A percentile compares a stretch with the other conserved stretches of the same genome.
These are phyloP conservation scores for Mortierella sp. DNA, from an alignment of 371 early-diverging fungal genomes.

Conservation along the genomic window DNA sequence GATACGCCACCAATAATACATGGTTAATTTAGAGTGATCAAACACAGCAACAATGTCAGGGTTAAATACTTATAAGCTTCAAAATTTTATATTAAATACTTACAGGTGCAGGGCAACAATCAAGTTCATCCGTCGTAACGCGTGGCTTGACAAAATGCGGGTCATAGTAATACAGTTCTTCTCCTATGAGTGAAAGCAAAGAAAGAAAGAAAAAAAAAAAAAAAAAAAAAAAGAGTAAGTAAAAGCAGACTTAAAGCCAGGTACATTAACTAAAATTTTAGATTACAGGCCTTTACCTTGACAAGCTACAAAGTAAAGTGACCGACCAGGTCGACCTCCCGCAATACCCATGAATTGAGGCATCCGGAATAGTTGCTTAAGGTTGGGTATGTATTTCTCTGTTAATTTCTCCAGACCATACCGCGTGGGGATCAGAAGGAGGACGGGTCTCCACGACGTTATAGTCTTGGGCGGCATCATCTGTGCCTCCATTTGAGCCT, in stretches of 20 bases:
- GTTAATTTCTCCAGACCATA: conserved; percentile 90
- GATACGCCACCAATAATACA: conserved; percentile 33
- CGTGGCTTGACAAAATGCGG: conserved; percentile 93
- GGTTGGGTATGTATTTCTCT: conserved; percentile 70
- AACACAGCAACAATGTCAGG: background rate
- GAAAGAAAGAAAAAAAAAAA: conserved; percentile 27
- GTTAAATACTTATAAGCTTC: background rate
- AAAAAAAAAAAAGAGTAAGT: conserved; percentile 26
- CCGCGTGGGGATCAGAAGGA: conserved; percentile 90
- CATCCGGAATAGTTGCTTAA: conserved; percentile 76
- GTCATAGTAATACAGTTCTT: conserved; percentile 90
- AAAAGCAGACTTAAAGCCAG: background rate
- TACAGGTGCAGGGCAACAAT: conserved; percentile 62
- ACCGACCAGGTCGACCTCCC: conserved; percentile 65
- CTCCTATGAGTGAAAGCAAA: conserved; percentile 54
- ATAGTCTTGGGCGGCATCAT: background rate
- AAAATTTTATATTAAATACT: background rate
- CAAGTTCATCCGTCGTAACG: conserved; percentile 61
- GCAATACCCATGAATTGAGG: conserved; percentile 92
- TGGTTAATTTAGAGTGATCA: conserved; percentile 51
- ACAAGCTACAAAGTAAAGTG: conserved; percentile 41
- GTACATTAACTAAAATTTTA: no score
- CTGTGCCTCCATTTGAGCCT: background rate
- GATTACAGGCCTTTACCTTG: conserved; percentile 58
- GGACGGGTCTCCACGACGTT: conserved; percentile 68